These are phyloP conservation scores for Spinellus fusiger DNA, from an alignment of 192 early-diverging fungal genomes.

Conservation along the genomic window DNA sequence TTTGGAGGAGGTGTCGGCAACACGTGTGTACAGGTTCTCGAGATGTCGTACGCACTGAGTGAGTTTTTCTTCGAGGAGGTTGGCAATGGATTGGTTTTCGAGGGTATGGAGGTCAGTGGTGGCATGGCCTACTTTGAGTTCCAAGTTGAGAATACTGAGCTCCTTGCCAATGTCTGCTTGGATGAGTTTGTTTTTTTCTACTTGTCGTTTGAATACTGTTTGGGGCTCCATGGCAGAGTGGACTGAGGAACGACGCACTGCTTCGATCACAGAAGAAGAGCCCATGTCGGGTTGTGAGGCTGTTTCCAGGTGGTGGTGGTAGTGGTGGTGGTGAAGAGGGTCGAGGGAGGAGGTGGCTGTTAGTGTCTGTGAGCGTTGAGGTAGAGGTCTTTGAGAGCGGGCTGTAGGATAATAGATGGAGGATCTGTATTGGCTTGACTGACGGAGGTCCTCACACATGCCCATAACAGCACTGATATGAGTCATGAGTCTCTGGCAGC, in stretches of 20 bases:
- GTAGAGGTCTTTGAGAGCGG: not conserved
- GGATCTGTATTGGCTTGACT: conserved; percentile 60
- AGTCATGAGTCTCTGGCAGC: conserved; percentile 61
- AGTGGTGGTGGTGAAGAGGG: not conserved
- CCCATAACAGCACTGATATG: conserved; percentile 59
- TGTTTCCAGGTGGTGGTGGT: conserved; percentile 1
- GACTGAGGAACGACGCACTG: conserved; percentile 20
- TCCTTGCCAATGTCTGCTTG: conserved; percentile 22
- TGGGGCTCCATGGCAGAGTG: conserved; percentile 1
- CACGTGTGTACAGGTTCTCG: conserved; percentile 76
- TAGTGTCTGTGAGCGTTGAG: conserved; percentile 11
- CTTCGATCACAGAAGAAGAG: conserved; percentile 1
- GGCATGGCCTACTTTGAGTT: conserved; percentile 62
- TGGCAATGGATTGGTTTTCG: conserved; percentile 65
- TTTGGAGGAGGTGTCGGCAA: conserved; percentile 86
- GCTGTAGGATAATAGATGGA: conserved; percentile 56
- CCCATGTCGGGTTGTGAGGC: conserved; percentile 3
- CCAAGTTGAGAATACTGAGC: conserved; percentile 60
- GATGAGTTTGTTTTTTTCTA: conserved; percentile 1
- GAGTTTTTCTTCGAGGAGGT: conserved; percentile 64
- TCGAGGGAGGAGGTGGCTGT: not conserved
- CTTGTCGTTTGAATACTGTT: not conserved
- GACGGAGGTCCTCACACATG: conserved; percentile 63
- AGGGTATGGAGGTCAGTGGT: conserved; percentile 56
- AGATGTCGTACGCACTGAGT: conserved; percentile 67